Base-by-base conservation (phyloP, 495 filamentous ascomycete species). In the Xylaria acuta region DNA sequence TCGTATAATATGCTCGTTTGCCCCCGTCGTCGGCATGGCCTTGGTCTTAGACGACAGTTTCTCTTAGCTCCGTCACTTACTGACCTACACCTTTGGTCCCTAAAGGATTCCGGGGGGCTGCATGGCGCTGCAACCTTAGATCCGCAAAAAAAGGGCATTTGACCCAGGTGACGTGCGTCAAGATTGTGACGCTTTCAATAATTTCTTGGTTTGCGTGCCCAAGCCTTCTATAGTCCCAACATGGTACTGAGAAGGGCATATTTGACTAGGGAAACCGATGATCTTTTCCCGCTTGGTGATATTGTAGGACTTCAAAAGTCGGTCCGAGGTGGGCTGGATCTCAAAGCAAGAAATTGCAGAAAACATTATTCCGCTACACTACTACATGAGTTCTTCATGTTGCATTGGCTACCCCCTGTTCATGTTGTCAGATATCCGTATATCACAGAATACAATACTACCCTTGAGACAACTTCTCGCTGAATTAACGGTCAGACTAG, bases 281-380 rank as follows among this genome's bases (percentile, higher is more conserved):
- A 67, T 67, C 43, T 25, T 22, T 53, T 43, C 64, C 47, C 40
- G 4, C 64, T 40, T 53, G 2, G 30, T 34, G 30, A 7, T 32
- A 16, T 30, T 14, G 12, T 67, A 67, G 3, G 64, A 47, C 45
- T 45, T 67, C 45, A 40, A 53, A 36, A 38, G 34, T 51, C 40
- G 27, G 64, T 53, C 64, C 64, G 32, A 22, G 43, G 16, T 5
- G 47, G 45, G 64, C 64, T 20, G 9, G 64, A 53, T 43, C 60
- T 67, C 43, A 25, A 38, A 25, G 64, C 47, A 25, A 64, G 62
- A 64, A 12, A 45, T 27, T 41, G 25, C 45, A 40, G 9, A 34
- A 36, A 40, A 25, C 11, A 32, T 53, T 16, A 53, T 38, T 53
- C n/a, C 32, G 22, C 32, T 20, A 22, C 9, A 36, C 32, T 40